Base-by-base conservation (phyloP, 2,329 filamentous ascomycete species). In the Cladorrhinum sp. region DNA sequence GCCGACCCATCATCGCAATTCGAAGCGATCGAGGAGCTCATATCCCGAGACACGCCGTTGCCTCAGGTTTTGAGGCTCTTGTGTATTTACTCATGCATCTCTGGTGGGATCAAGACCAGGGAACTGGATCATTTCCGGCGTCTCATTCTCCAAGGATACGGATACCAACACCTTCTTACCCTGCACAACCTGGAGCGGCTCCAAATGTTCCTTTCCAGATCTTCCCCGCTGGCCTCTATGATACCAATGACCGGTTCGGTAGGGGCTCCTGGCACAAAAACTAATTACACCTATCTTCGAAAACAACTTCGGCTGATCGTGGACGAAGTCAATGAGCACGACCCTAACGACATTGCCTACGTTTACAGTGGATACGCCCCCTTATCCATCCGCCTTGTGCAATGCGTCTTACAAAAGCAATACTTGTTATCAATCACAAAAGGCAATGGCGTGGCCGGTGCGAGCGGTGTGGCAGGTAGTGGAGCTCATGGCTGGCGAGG, bases 321-420 rank as follows among this genome's bases (percentile, higher is more conserved):
- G 59, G 95, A 99, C 72, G 95, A 98, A 73, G 94, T 99, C 42
- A 93, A 96, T 71, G 95, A 99, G 74, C 88, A 95, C 62, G 90
- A 96, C 52, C 95, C 95, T 2, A 91, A 95, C 69, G 95, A 99
- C 69, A 88, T 98, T 63, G 90, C 93, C n/a, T 99, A 99, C 70
- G 93, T 97, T 10, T 99, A 98, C 76, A 96, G 91, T 65, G 96
- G 95, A 57, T 99, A 98, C 72, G 95, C 96, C 3, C 96, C 95
- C 0, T 82, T 99, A 12, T 96, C 91, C 50, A 85, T 98, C 58
- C 88, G 95, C 16, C 84, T 99, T 3, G 89, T 99, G 5, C 96
- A 99, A 74, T 95, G 91, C 72, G 85, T 98, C 55, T 77, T 99
- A 53, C 93, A 98, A 73, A 99, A 99, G 74, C 86, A 91, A 60